Evolutionary conservation across 129 eudicot genomes (phyloP), one percentile per base, ranked within the genome.

Genomic region (carrot (Daucus carota)): DNA sequence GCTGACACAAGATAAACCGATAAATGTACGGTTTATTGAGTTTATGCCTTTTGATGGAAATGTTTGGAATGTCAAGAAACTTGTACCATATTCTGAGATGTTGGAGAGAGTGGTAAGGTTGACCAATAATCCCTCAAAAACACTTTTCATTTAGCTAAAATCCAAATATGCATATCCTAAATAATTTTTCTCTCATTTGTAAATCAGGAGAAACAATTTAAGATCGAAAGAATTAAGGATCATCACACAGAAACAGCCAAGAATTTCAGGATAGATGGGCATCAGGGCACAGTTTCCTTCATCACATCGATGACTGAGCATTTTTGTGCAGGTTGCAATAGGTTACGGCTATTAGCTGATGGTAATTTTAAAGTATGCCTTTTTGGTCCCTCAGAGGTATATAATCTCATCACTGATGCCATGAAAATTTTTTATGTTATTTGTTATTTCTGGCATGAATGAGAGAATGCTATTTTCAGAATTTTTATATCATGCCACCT

Each of bases 41-140:
- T 94, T 94, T 75, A 94, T 94, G 99, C 97, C 99, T 17, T 94
- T 94, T 69, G 97, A 94, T 78, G 99, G 99, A 67, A 94, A 94
- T 80, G 97, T 94, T 78, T 94, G 99, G 99, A 91, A 94, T 84
- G 96, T 88, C 81, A 94, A 94, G 93, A 94, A 94, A 86, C 93
- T 94, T 42, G 93, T 94, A 73, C 84, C 98, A 15, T 92, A 92
- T 82, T 80, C 92, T 29, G 98, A 94, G 80, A 91, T 94, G 97
- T 40, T 89, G 87, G 97, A 94, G 86, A 89, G 59, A 84, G 97
- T 94, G 97, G 99, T 93, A 88, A 86, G 97, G 94, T 88, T 84
- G 41, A 77, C 78, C 73, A 73, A 73, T 72, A 16, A 68, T 80
- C 80, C 74, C 36, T 8, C n/a, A 31, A 62, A 24, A 38, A 34